These are phyloP conservation scores for Aureobasidium vineae DNA, from an alignment of 2,329 filamentous ascomycete species.

Conservation along the genomic window DNA sequence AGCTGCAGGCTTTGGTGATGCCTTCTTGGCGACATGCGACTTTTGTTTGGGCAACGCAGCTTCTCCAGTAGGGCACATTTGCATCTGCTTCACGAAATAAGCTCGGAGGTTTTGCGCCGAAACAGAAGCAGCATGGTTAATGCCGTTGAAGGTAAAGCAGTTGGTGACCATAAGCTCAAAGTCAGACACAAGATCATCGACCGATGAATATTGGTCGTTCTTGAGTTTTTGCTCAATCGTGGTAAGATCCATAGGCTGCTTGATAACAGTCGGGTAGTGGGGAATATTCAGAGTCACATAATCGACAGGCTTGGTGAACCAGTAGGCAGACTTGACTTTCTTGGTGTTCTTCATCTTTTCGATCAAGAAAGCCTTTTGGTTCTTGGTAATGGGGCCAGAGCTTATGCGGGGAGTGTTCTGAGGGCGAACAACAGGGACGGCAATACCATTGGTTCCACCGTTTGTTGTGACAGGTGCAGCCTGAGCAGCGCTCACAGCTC, in stretches of 20 bases:
- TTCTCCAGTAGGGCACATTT: constrained; percentile 57
- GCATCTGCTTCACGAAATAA: constrained; percentile 61
- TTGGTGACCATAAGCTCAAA: constrained; percentile 78
- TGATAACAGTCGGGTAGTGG: constrained; percentile 68
- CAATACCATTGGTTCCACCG: constrained; percentile 27
- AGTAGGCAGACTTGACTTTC: constrained; percentile 75
- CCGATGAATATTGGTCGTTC: constrained; percentile 63
- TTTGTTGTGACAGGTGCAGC: constrained; percentile 25
- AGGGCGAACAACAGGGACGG: constrained; percentile 30
- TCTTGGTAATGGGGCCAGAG: constrained; percentile 54
- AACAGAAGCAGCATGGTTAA: constrained; percentile 68
- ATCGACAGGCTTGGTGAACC: constrained; percentile 77
- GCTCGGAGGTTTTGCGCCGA: constrained; percentile 62
- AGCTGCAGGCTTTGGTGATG: constrained; percentile 37
- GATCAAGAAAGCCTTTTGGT: constrained; percentile 62
- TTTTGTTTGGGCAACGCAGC: constrained; percentile 54
- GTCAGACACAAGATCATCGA: constrained; percentile 72
- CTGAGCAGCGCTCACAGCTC: constrained; percentile 19
- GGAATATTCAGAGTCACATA: constrained; percentile 72
- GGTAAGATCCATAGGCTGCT: constrained; percentile 77
- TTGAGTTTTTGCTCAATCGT: constrained; percentile 81
- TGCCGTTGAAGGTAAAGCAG: constrained; percentile 77
- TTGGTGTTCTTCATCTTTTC: constrained; percentile 72
- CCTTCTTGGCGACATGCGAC: constrained; percentile 56
- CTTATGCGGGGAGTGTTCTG: constrained; percentile 37